phyloP scores from a whole-genome alignment of 441 rosid species.

The Jatropha podagrica region DNA sequence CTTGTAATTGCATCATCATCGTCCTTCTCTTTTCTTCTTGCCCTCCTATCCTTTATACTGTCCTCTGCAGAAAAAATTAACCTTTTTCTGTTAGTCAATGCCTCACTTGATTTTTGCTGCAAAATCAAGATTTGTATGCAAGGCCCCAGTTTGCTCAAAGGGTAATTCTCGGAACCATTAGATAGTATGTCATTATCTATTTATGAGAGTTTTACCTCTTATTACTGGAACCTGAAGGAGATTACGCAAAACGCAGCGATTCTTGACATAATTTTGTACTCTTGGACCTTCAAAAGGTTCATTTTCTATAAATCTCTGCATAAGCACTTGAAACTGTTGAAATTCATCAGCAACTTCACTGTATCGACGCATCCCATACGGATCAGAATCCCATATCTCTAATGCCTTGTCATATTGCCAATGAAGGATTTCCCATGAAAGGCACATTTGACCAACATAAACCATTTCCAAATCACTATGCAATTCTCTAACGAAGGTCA shows the following conservation, averaged over 20 bases:
- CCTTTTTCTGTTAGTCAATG: slow-evolving; percentile 20
- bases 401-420: slow-evolving; percentile 87
- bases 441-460: slow-evolving; percentile 94
- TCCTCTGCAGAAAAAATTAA: slow-evolving; percentile 56
- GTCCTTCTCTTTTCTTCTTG: slow-evolving; percentile 40
- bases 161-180: neutral
- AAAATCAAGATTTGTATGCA: slow-evolving; percentile 18
- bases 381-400: slow-evolving; percentile 71
- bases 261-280: slow-evolving; percentile 65
- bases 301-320: slow-evolving; percentile 86
- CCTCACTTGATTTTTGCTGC: slow-evolving; percentile 9
- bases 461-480: slow-evolving; percentile 69
- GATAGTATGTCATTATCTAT: neutral
- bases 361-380: slow-evolving; percentile 44
- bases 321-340: slow-evolving; percentile 82
- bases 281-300: slow-evolving; percentile 86
- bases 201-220: slow-evolving; percentile 44
- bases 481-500: slow-evolving; percentile 56
- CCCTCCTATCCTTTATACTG: slow-evolving; percentile 48
- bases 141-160: slow-evolving; percentile 14
- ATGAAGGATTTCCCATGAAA: slow-evolving; percentile 93
- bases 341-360: slow-evolving; percentile 86
- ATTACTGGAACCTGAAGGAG: slow-evolving; percentile 91
- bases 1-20: slow-evolving; percentile 47
- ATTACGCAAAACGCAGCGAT: slow-evolving; percentile 66